Evolutionary conservation across 2,329 filamentous ascomycete genomes (phyloP), one percentile per base, ranked within the genome.

Genomic region (Boeremia exigua): DNA sequence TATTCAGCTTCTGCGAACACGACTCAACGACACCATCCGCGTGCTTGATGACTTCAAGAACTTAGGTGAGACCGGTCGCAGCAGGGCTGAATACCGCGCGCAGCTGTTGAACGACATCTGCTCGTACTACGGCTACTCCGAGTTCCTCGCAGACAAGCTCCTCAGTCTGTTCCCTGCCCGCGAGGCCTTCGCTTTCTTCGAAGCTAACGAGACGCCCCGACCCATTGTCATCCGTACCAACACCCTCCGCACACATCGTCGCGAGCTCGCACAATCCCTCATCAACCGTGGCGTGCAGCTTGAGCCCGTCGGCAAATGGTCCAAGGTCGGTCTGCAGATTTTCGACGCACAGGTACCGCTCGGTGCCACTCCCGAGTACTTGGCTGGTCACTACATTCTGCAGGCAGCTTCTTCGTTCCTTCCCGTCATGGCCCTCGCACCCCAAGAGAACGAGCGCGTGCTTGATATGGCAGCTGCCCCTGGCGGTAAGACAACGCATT

Each of bases 261-360:
- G 87, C 64, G 93, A 96, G 60, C 88, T 99, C 15, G 95, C 95
- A 9, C 93, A 97, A 76, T 86, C 93, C 1, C 84, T 97, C 57
- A 97, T 97, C 82, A 96, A 96, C 80, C 90, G 94, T 61, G 95
- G 95, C 62, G 95, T 99, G 44, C 96, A 93, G 12, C 85, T 99
- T 34, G 94, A 99, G 77, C 95, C 95, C 2, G 92, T 99, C 15
- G 95, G 95, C 59, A 98, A 98, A 78, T 99, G 95, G 95, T 95
- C 90, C 66, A 99, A 99, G 80, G 92, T 99, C 61, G 95, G 95
- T 43, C 84, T 99, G 36, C 95, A 99, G 76, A 87, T 99, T 57
- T 99, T 99, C 75, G 95, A 99, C 77, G 91, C 90, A 54, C 89
- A 88, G 51, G 87, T 90, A 0, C 92, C 92, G 2, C 85, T 97